These are phyloP conservation scores for Citrus unshiu DNA, from an alignment of 345 rosid genomes.

Conservation along the genomic window DNA sequence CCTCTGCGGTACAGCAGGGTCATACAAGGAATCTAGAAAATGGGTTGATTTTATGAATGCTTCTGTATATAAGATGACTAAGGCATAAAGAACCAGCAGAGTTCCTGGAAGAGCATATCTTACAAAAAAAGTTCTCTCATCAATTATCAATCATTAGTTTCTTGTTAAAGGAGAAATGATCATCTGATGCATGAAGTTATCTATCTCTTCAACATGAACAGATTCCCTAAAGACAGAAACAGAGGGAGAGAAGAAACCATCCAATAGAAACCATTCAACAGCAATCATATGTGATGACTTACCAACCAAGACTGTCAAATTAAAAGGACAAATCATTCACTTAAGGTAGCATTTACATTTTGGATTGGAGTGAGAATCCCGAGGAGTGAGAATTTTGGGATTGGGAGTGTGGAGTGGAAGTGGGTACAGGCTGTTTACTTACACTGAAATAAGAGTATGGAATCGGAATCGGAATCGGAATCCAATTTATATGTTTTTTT, in stretches of 20 bases:
- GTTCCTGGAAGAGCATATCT: background rate
- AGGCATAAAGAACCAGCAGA: background rate
- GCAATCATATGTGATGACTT: background rate
- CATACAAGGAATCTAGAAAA: background rate
- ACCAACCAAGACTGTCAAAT: background rate
- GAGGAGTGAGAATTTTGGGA: no score
- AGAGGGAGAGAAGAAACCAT: background rate
- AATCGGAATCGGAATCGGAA: no score
- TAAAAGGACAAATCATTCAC: background rate
- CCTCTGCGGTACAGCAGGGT: background rate
- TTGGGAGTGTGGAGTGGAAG: no score
- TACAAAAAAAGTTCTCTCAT: background rate
- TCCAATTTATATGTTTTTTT: no score
- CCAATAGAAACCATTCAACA: background rate
- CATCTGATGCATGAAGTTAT: background rate
- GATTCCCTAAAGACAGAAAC: background rate
- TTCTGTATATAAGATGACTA: background rate
- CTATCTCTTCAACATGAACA: background rate
- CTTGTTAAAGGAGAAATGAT: background rate
- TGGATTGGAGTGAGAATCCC: no score
- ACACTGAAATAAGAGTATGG: no score
- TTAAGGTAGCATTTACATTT: no score
- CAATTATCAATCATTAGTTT: background rate
- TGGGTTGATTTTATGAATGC: background rate
- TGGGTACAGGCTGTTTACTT: no score